A percentile compares a stretch with the other conserved stretches of the same genome.
phyloP scores from a whole-genome alignment of 176 grass and related monocot species.

The Otatea glauca region DNA sequence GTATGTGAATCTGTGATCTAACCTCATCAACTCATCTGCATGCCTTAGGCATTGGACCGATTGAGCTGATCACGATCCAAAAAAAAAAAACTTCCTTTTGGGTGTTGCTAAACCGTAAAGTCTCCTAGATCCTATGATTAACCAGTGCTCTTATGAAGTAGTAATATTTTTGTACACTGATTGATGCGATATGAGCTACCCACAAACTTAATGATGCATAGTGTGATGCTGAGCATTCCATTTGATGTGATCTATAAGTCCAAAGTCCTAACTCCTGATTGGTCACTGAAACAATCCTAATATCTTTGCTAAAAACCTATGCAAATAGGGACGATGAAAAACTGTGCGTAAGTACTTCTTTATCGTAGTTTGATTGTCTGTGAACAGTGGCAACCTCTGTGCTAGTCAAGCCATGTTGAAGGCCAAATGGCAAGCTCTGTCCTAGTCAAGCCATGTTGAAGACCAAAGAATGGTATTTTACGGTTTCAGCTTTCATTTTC shows the following conservation, averaged over 20 bases:
- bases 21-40: neutral
- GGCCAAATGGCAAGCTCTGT: neutral
- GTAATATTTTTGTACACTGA: neutral
- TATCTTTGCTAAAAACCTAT: neutral
- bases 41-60: neutral
- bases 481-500: neutral
- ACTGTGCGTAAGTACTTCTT: neutral
- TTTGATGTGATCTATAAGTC: neutral
- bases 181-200: neutral
- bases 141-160: neutral
- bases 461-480: neutral
- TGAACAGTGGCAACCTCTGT: neutral
- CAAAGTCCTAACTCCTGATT: neutral
- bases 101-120: no score
- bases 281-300: neutral
- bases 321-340: neutral
- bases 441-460: neutral
- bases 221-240: neutral
- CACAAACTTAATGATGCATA: neutral
- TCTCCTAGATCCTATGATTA: no score
- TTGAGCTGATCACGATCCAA: no score
- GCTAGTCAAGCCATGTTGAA: neutral
- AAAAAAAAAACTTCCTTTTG: no score
- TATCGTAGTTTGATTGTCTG: neutral
- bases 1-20: conserved; percentile 36